Base-by-base conservation (phyloP, 192 early-diverging fungal genomes). In the Linnemannia zychae region DNA sequence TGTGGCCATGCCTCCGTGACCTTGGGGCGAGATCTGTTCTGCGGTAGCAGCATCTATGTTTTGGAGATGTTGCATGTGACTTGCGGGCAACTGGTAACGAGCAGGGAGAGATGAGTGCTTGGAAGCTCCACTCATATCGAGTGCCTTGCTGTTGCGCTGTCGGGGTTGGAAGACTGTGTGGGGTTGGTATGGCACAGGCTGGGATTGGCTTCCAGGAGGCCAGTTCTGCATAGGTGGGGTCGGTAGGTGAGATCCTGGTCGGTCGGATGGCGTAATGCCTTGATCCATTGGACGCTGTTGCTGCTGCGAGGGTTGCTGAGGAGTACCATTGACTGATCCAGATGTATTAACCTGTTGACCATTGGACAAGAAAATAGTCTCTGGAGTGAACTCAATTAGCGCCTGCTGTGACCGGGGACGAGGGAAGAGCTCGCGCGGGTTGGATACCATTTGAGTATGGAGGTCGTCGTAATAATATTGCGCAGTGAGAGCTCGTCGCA, bases 401-500 rank as follows among this genome's bases (percentile, higher is more conserved):
- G 17, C 24, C 33, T 84, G 81, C 28, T 78, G 76, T 6, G 81
- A 82, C n/a, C 78, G 75, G 9, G 73, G 69, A 22, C 83, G 65
- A 3, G 83, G 77, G 40, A 85, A 79, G 47, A 79, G 57, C 22
- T 85, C 77, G 4, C 60, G 52, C 15, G 73, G 67, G 31, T 78
- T 75, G 38, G 46, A 40, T 13, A 63, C 33, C 74, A 76, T 75
- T 36, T 85, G 83, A 2, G 49, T 78, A 1, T 79, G 67, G 6
- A 85, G 74, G 44, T 85, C 76, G 24, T 85, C 74, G 28, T 85
- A 85, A 47, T 85, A 85, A 44, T 68, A 73, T 0, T 85, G 83
- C 4, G 77, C 77, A 18, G 77, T 52, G 44, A 85, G 70, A 3
- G 83, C 83, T 7, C 83, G 77, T 3, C 60, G 49, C 20, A 85